Evolutionary conservation across 2,329 filamentous ascomycete species (phyloP).

Genomic region (Trichophyton equinum): DNA sequence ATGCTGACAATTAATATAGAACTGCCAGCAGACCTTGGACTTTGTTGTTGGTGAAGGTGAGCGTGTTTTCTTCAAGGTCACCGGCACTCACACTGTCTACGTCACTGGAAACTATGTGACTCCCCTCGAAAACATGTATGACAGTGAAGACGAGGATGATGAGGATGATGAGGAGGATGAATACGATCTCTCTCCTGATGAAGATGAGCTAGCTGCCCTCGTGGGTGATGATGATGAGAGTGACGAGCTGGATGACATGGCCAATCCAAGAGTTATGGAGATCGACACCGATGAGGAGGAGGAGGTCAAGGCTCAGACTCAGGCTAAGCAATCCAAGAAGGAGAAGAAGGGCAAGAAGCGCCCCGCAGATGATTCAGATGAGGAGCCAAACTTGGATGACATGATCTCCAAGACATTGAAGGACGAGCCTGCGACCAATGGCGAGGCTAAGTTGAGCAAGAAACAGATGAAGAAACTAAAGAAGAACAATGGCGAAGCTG

Average conservation of each 20-base stretch:
- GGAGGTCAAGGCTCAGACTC: slow-evolving; percentile 58
- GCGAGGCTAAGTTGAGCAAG: slow-evolving; percentile 70
- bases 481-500: slow-evolving; percentile 93
- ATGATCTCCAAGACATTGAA: slow-evolving; percentile 64
- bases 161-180: slow-evolving; percentile 54
- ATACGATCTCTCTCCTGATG: slow-evolving; percentile 69
- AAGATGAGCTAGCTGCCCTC: slow-evolving; percentile 55
- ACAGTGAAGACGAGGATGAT: slow-evolving; percentile 21
- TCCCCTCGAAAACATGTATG: slow-evolving; percentile 41
- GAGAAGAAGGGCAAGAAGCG: slow-evolving; percentile 74
- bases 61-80: slow-evolving; percentile 81
- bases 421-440: slow-evolving; percentile 28
- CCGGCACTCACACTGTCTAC: slow-evolving; percentile 78
- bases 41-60: slow-evolving; percentile 83
- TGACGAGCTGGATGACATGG: slow-evolving; percentile 66
- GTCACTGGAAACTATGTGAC: slow-evolving; percentile 95
- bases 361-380: slow-evolving; percentile 63
- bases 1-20: slow-evolving; percentile 39
- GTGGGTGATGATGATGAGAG: slow-evolving; percentile 48
- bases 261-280: slow-evolving; percentile 72
- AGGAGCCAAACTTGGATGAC: slow-evolving; percentile 60
- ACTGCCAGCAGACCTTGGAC: slow-evolving; percentile 90
- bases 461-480: slow-evolving; percentile 97
- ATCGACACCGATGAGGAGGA: slow-evolving; percentile 69
- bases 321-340: slow-evolving; percentile 36